phyloP scores from a whole-genome alignment of 306 rosid species.

The Gastrolobium bilobum region DNA sequence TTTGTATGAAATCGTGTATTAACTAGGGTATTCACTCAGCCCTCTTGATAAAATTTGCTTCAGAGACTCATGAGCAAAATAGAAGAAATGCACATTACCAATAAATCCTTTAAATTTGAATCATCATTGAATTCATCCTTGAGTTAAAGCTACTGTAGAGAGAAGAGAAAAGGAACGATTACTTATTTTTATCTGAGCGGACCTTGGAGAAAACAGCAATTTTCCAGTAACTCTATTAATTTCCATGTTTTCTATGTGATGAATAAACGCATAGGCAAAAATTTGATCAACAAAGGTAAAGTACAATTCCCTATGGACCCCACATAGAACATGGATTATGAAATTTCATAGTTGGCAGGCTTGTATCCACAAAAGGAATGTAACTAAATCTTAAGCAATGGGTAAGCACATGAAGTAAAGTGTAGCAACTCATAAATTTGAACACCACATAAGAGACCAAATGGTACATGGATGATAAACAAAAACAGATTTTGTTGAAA shows the following conservation, averaged over 20 bases:
- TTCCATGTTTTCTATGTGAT: background rate
- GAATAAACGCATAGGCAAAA: background rate
- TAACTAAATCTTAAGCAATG: background rate
- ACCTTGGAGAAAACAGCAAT: background rate
- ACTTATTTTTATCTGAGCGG: background rate
- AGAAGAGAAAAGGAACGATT: background rate
- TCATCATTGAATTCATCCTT: constrained; percentile 23
- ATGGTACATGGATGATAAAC: background rate
- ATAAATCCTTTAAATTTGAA: constrained; percentile 1
- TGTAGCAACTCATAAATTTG: background rate
- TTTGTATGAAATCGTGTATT: background rate
- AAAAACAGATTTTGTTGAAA: background rate
- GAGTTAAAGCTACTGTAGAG: constrained; percentile 5
- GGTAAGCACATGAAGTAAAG: constrained; percentile 3
- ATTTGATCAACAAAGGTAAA: constrained; percentile 11
- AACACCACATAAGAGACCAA: constrained; percentile 8
- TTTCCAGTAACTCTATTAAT: background rate
- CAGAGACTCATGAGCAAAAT: background rate
- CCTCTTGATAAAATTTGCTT: background rate
- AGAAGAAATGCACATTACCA: background rate
- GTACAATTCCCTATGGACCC: background rate
- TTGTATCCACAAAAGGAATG: constrained; percentile 2
- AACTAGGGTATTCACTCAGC: background rate
- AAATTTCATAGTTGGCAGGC: constrained; percentile 10
- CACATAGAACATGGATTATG: background rate